Evolutionary conservation across 257 asterid genomes (phyloP), one percentile per base, ranked within the genome.

Genomic region (Ligustrum vulgare): DNA sequence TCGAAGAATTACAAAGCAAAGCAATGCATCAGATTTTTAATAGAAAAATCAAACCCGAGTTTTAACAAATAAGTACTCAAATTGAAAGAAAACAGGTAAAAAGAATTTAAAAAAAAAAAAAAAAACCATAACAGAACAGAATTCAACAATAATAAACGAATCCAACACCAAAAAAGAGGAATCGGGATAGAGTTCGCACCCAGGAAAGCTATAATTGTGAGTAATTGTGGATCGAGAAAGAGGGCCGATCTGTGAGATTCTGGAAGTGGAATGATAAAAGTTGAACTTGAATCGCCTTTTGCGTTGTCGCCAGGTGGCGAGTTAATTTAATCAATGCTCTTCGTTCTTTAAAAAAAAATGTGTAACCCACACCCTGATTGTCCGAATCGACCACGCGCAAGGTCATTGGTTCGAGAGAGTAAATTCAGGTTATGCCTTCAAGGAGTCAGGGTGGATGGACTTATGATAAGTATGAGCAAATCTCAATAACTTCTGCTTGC

Each of bases 221-320:
- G 31, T 20, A 65, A 11, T 11, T 66, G 43, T 31, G 16, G 70
- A 66, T 31, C 39, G 49, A 34, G 51, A 67, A 39, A 67, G 71
- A 67, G 13, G 25, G 28, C 31, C 16, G 31, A 23, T 60, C 7
- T 18, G 6, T 35, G 15, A 31, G 47, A 67, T 33, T 35, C 67
- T 28, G 15, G 51, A 36, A 67, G 71, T 7, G 71, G 31, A 35
- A 23, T 51, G 47, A 66, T 9, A 15, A 66, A 67, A 15, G 51
- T 15, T 22, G 11, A 67, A 15, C 33, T 15, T 22, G 11, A 5
- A n/a, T 5, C 6, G 22, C 23, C 28, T 67, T 67, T 31, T 16
- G 49, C 47, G 71, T 16, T 35, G 13, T 67, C 47, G 51, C 47
- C 49, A 67, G 71, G 37, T 67, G 71, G 43, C 45, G 34, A n/a